Evolutionary conservation across 1,284 basidiomycete genomes (phyloP), one percentile per base, ranked within the genome.

Genomic region (Microbotryum lychnidis-dioicae): DNA sequence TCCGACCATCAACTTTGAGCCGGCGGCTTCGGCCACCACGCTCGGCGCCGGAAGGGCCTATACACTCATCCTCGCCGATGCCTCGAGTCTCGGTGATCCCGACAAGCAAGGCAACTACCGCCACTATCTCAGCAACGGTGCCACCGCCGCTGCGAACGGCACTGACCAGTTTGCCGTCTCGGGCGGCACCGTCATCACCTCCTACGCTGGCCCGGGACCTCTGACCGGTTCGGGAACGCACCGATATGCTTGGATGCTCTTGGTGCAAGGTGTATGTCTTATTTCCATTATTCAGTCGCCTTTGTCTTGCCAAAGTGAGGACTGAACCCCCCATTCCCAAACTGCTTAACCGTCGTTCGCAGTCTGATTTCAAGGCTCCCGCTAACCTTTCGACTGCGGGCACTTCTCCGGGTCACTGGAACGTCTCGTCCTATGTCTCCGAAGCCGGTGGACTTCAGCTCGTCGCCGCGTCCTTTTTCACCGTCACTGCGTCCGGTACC

Each of bases 41-140:
- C 25, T 49, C 48, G 48, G 25, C 16, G 48, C 48, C 48, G n/a
- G 10, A 21, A 8, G 21, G 10, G 25, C 48, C 47, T 86, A 79
- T 73, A 86, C 86, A 25, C 70, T 88, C 52, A 76, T 80, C 50
- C 84, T 88, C 84, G 80, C 83, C 42, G 87, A 89, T 70, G 84
- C 84, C 47, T 63, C 61, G 25, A 49, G 62, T 33, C 47, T 66
- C 6, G 62, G 58, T 31, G 52, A 63, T 46, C 62, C 62, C 12
- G 48, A 49, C 48, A 18, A 18, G n/a, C 33, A 18, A 23, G 31
- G 31, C 21, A 52, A 59, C 29, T 60, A 57, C 57, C 82, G 86
- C 64, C 89, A 90, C 77, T 91, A 87, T 87, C 82, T 91, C 54
- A 82, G 84, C 66, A 89, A 89, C 73, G 77, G 80, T 48, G 84